Base-by-base conservation (phyloP, 345 rosid species). In the Boechera retrofracta region DNA sequence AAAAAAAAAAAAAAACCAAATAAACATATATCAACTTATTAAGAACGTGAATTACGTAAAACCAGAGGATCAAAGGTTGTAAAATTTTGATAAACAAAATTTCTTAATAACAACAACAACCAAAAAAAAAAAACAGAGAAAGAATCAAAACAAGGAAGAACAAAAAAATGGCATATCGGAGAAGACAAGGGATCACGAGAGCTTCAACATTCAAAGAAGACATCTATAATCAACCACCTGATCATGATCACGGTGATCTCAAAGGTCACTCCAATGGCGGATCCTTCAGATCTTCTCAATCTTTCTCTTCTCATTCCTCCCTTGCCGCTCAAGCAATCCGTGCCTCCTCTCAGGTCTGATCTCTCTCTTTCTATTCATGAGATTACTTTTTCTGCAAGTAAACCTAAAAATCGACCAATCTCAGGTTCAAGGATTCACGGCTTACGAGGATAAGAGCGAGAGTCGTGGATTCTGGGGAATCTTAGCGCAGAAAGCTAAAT, bases 311-410 rank as follows among this genome's bases (percentile, higher is more conserved):
- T 1, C 51, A 82, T 54, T 78, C 86, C 0, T 74, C 86, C n/a
- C 78, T 92, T 2, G 96, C 98, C 4, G 97, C 97, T 80, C 97
- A 89, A 85, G 96, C 97, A 49, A 92, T 88, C 80, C 88, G 88
- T 29, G 93, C 97, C 28, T 87, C 98, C 53, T 67, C 81, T 13
- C 58, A 83, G 85, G 98, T 93, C 89, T 52, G n/a, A 38, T 38
- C 24, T 66, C 71, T 39, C 64, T 45, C 10, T 45, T 29, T 39
- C 49, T 55, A 26, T 3, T 57, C 33, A 66, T 53, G 0, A 48
- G 5, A 8, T 64, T 54, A 29, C 77, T 58, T 57, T 29, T 0
- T 16, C 47, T 1, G 28, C 45, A 71, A 64, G 61, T 15, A 29
- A 48, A 31, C 58, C 60, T 55, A 65, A 78, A 73, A 53, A 44